Percentiles rank a stretch among this genome's conserved stretches.
Conservation (phyloP, 345 rosid genomes). For the Rubroshorea leprosula region DNA sequence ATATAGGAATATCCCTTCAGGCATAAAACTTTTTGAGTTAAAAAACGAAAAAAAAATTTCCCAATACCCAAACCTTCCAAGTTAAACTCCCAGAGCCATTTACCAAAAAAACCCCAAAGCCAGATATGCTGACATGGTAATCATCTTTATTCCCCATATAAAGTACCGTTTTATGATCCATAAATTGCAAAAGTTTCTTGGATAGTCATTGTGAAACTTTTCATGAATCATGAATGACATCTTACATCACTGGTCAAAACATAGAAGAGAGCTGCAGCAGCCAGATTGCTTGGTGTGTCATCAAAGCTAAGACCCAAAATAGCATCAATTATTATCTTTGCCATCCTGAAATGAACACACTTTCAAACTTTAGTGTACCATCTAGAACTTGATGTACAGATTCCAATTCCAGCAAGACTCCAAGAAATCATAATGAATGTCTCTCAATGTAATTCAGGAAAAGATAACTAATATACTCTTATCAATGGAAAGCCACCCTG, state of each 20-base stretch:
- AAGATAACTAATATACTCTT: neutral
- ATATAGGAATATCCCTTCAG: too few species aligned
- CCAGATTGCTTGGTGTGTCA: constrained; percentile 73
- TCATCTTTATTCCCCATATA: neutral
- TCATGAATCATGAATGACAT: constrained; percentile 7
- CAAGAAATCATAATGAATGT: neutral
- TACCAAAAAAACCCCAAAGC: too few species aligned
- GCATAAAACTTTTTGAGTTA: too few species aligned
- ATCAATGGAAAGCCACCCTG: neutral
- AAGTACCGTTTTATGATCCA: neutral
- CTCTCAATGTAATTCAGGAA: neutral
- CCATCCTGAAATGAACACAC: neutral
- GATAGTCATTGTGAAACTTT: constrained; percentile 6
- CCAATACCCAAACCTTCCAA: neutral
- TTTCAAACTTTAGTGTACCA: too few species aligned
- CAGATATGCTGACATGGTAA: neutral
- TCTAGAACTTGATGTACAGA: neutral
- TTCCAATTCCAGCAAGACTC: neutral
- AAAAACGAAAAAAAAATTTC: too few species aligned
- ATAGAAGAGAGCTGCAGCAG: constrained; percentile 75
- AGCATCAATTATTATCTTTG: constrained; percentile 68
- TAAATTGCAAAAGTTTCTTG: neutral
- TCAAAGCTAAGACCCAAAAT: constrained; percentile 73
- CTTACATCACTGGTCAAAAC: constrained; percentile 80
- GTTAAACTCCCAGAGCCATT: neutral